Base-by-base conservation (phyloP, 2,329 filamentous ascomycete species). In the Microsporum audouinii region DNA sequence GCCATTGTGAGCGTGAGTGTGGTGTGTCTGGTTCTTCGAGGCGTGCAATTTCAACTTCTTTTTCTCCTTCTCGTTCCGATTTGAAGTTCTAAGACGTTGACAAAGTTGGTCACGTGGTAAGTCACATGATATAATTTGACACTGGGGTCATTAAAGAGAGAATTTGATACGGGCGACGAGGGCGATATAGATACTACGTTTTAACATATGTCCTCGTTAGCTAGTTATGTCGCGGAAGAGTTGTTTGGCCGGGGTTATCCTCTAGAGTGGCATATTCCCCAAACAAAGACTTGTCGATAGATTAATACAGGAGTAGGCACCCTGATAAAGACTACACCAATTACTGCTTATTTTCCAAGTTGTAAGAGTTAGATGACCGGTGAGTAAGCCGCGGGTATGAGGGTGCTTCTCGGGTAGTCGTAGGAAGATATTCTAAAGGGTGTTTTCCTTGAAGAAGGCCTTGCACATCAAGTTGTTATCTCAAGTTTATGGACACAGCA, bases 1-100 rank as follows among this genome's bases (percentile, higher is more conserved):
- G 55, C 55, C 55, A 57, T 57, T 57, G 55, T 43, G 55, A 57
- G 17, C 55, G 17, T 43, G 39, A 10, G 8, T 56, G 43, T 39
- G 41, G n/a, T 43, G 43, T 49, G 41, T 58, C 36, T 51, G 45
- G 14, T 27, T 38, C n/a, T 33, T 39, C 45, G 39, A 47, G 49
- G 12, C 53, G 31, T 61, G 55, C 39, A 39, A 29, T 57, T 43
- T 57, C 39, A n/a, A 43, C 39, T 23, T 23, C 55, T 31, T 57
- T 36, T 39, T 43, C 31, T 43, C 27, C 55, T 41, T 17, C 31
- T 31, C 23, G 34, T 59, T 60, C 27, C 17, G 57, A 41, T 23
- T 23, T 38, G 27, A 23, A 49, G 17, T 43, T 39, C 39, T 23
- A 23, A 38, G 55, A 31, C 29, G 38, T 43, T 36, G 55, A 39